Base-by-base conservation (phyloP, 108 stramenopile species). In the Cyclotella choctawhatcheeana region DNA sequence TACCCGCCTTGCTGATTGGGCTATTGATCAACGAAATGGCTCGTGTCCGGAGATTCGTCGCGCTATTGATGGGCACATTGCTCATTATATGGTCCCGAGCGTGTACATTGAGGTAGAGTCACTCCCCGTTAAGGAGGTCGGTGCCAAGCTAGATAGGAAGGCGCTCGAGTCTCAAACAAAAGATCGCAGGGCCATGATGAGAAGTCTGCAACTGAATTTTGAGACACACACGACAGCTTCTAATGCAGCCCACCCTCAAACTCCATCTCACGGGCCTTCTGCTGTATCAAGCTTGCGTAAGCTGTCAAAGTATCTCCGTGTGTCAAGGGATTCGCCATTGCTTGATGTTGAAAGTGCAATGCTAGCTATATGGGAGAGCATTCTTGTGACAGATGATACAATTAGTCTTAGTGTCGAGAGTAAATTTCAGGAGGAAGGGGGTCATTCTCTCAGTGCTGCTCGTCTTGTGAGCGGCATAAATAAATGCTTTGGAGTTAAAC, bases 351-450 rank as follows among this genome's bases (percentile, higher is more conserved):
- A 69, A 27, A 29, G 34, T 69, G 68, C 32, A 1, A 69, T 69
- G 68, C 40, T 56, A 26, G 56, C 56, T 6, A 12, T 69, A 37
- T 69, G 68, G 68, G 68, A 69, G 21, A 43, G 68, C 34, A 22
- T 69, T 55, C 44, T 69, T 40, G 68, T 69, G 14, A 56, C 68
- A 10, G 68, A 79, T 76, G 74, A 34, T 35, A 30, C 58, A 48
- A 44, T 33, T 59, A 31, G 32, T 48, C 43, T 71, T 27, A 43
- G 32, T 26, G 20, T 62, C 2, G 27, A 58, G n/a, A 76, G 76
- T 31, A 76, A 71, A 40, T 91, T 91, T 69, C 89, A 89, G 37
- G 90, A 91, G 33, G 79, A 87, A 18, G 90, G 90, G 22, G 90
- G 90, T 16, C 87, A 91, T 71, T 88, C 86, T 25, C 80, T 91